Evolutionary conservation across 1,139 yeast genomes (phyloP).

Genomic region (Pichia kudriavzevii): DNA sequence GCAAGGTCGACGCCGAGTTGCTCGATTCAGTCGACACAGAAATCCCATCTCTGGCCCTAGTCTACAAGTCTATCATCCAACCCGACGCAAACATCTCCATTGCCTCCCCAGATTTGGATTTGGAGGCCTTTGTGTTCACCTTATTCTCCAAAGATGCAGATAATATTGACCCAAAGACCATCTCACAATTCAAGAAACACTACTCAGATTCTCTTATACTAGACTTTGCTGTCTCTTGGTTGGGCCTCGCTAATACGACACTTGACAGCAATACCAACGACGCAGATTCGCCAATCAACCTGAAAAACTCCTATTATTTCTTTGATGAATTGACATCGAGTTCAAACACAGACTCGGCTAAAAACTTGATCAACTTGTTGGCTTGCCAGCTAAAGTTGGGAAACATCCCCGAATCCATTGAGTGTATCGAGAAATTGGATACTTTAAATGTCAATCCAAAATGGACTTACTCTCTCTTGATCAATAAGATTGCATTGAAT

Average conservation of each 20-base stretch:
- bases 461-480: constrained; percentile 38
- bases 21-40: constrained; percentile 9
- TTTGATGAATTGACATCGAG: constrained; percentile 26
- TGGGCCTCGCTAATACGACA: constrained; percentile 12
- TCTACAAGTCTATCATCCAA: constrained; percentile 10
- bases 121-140: constrained; percentile 10
- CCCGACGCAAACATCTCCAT: constrained; percentile 1
- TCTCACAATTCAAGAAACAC: constrained; percentile 9
- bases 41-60: constrained; percentile 9
- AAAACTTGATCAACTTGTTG: constrained; percentile 31
- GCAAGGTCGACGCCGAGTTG: constrained; percentile 3
- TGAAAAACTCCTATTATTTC: constrained; percentile 24
- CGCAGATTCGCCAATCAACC: constrained; percentile 14
- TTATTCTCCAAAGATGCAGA: constrained; percentile 5
- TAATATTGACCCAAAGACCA: constrained; percentile 3
- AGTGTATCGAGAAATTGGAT: constrained; percentile 30
- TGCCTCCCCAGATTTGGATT: constrained; percentile 12
- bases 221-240: constrained; percentile 26
- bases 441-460: constrained; percentile 17
- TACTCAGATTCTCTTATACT: constrained; percentile 22
- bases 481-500: constrained; percentile 46
- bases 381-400: constrained; percentile 34
- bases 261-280: too few species aligned
- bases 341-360: constrained; percentile 23
- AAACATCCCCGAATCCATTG: constrained; percentile 36